Evolutionary conservation across 257 asterid genomes (phyloP).

Genomic region (Fraxinus anomala): DNA sequence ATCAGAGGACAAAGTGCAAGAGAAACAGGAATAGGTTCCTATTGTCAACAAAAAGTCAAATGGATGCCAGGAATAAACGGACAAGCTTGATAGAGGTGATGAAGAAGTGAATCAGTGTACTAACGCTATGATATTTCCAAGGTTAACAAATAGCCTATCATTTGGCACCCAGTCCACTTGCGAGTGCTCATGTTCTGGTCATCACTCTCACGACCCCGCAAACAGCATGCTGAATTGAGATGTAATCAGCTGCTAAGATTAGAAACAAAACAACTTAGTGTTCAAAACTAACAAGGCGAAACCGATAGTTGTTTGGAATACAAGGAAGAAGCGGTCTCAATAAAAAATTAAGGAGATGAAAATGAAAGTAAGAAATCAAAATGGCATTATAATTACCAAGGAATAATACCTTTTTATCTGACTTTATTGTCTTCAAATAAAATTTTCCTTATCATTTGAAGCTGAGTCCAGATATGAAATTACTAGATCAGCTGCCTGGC

Average conservation of each 20-base stretch:
- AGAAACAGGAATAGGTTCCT: background rate
- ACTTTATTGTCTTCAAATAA: constrained; percentile 8
- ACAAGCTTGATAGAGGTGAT: background rate
- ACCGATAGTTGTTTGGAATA: constrained; percentile 6
- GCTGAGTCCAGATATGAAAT: constrained; percentile 69
- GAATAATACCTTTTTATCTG: constrained; percentile 13
- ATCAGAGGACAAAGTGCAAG: background rate
- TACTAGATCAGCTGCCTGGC: constrained; percentile 86
- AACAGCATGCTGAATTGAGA: constrained; percentile 21
- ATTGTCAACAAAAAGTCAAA: background rate
- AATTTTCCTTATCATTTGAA: constrained; percentile 23
- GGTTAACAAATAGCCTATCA: background rate
- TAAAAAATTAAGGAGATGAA: background rate
- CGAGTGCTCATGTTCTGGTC: constrained; percentile 18
- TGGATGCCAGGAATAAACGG: background rate
- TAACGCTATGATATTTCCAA: constrained; percentile 8
- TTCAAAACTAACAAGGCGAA: constrained; percentile 3
- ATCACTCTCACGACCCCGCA: background rate
- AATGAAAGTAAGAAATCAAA: background rate
- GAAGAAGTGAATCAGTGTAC: background rate
- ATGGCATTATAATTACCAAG: constrained; percentile 21
- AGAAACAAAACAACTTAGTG: background rate
- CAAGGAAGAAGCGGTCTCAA: background rate
- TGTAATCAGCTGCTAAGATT: background rate
- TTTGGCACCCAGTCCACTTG: constrained; percentile 3